phyloP scores from a whole-genome alignment of 1,284 basidiomycete genomes.

The Anthracocystis setariae region DNA sequence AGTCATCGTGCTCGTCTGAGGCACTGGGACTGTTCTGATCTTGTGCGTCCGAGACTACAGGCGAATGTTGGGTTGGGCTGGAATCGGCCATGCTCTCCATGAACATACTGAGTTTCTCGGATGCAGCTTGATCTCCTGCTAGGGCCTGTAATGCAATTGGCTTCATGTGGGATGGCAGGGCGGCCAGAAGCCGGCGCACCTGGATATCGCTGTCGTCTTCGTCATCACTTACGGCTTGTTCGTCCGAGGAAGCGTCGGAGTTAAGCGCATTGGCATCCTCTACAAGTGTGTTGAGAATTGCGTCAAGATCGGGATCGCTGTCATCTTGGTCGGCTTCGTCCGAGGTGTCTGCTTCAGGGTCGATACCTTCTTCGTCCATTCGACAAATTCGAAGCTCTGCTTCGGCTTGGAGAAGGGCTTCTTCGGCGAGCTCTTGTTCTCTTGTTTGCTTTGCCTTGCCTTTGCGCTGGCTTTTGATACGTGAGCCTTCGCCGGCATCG shows the following conservation, averaged over 20 bases:
- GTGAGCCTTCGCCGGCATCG: slow-evolving; percentile 43
- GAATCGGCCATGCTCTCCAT: slow-evolving; percentile 23
- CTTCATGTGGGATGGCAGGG: slow-evolving; percentile 19
- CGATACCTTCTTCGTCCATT: slow-evolving; percentile 48
- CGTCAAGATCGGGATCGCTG: slow-evolving; percentile 18
- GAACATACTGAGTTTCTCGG: slow-evolving; percentile 14
- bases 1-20: slow-evolving; percentile 10
- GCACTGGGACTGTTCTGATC: slow-evolving; percentile 4
- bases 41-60: background rate
- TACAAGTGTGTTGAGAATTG: slow-evolving; percentile 16
- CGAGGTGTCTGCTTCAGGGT: slow-evolving; percentile 35
- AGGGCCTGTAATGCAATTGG: slow-evolving; percentile 21
- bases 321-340: slow-evolving; percentile 44
- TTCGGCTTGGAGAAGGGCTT: slow-evolving; percentile 42
- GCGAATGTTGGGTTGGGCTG: slow-evolving; percentile 15
- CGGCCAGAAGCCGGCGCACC: slow-evolving; percentile 9
- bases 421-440: slow-evolving; percentile 47
- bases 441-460: slow-evolving; percentile 57
- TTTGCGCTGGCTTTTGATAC: slow-evolving; percentile 44
- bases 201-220: slow-evolving; percentile 13
- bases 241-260: slow-evolving; percentile 9
- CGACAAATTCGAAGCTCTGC: slow-evolving; percentile 43
- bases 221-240: slow-evolving; percentile 6
- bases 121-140: slow-evolving; percentile 13
- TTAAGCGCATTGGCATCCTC: slow-evolving; percentile 5